These are phyloP conservation scores for Collybia mongolica DNA, from an alignment of 768 basidiomycete species.

Conservation along the genomic window DNA sequence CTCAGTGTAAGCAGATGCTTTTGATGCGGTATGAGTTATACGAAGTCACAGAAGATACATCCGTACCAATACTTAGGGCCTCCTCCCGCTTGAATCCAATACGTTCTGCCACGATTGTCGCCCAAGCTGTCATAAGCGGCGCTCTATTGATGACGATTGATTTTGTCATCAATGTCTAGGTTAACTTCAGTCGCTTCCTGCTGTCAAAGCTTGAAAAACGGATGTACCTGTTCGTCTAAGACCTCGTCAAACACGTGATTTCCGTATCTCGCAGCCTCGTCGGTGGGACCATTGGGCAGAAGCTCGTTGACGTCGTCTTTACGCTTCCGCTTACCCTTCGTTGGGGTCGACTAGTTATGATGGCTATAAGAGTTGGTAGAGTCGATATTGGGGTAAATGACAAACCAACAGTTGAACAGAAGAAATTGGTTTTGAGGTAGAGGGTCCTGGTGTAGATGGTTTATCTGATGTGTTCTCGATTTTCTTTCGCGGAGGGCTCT, in stretches of 20 bases:
- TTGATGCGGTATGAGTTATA: background rate
- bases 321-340: conserved; percentile 57
- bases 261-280: conserved; percentile 49
- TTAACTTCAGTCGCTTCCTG: background rate
- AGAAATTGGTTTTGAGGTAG: conserved; percentile 13
- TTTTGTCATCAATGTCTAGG: conserved; percentile 59
- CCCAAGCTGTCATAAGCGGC: conserved; percentile 95
- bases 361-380: conserved; percentile 4
- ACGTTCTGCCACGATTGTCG: conserved; percentile 79
- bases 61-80: conserved; percentile 82
- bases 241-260: conserved; percentile 73
- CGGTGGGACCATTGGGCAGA: conserved; percentile 48
- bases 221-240: conserved; percentile 63
- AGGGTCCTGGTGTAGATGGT: conserved; percentile 14
- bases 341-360: conserved; percentile 36
- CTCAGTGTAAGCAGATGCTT: conserved; percentile 92
- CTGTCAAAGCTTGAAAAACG: background rate
- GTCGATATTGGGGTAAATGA: background rate
- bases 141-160: conserved; percentile 82
- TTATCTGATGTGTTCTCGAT: conserved; percentile 10
- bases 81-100: conserved; percentile 88
- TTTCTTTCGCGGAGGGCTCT: conserved; percentile 22
- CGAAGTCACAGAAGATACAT: background rate
- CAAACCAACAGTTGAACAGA: conserved; percentile 31
- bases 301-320: conserved; percentile 52